phyloP scores from a whole-genome alignment of 208 protist genomes.

The Strigomonas culicis region DNA sequence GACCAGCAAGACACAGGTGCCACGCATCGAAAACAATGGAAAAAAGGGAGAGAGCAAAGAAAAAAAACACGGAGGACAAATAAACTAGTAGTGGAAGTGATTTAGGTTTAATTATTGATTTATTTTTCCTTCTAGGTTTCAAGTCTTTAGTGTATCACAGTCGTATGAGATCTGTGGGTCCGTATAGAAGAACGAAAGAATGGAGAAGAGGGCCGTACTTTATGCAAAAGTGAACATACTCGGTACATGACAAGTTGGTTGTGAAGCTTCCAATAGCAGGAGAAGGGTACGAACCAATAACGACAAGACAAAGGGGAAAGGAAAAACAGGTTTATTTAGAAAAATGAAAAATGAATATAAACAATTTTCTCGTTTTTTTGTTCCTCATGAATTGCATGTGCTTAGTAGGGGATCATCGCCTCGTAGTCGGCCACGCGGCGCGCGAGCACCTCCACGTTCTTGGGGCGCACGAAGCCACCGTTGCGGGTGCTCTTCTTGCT shows the following conservation, averaged over 20 bases:
- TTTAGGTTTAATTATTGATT: neutral
- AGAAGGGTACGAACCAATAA: neutral
- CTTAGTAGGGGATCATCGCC: slow-evolving; percentile 42
- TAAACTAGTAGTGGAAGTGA: neutral
- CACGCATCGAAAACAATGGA: neutral
- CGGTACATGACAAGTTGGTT: too few species aligned
- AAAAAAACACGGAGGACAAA: slow-evolving; percentile 1
- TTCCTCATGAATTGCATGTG: neutral
- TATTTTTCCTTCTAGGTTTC: slow-evolving; percentile 2
- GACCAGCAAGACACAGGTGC: too few species aligned
- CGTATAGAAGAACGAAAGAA: neutral
- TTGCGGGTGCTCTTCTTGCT: slow-evolving; percentile 76
- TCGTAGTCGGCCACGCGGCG: slow-evolving; percentile 31
- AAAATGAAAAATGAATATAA: slow-evolving; percentile 12
- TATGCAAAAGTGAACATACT: too few species aligned
- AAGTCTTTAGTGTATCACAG: slow-evolving; percentile 1
- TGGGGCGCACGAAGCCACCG: slow-evolving; percentile 29
- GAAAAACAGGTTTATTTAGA: neutral
- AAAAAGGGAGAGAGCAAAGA: neutral
- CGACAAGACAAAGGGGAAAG: neutral
- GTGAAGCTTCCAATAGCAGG: too few species aligned
- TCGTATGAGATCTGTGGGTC: neutral
- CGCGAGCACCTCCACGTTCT: slow-evolving; percentile 27
- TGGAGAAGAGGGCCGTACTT: neutral
- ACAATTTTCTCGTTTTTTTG: neutral